Evolutionary conservation across 1,284 basidiomycete genomes (phyloP).

Genomic region (Naganishia sp.): DNA sequence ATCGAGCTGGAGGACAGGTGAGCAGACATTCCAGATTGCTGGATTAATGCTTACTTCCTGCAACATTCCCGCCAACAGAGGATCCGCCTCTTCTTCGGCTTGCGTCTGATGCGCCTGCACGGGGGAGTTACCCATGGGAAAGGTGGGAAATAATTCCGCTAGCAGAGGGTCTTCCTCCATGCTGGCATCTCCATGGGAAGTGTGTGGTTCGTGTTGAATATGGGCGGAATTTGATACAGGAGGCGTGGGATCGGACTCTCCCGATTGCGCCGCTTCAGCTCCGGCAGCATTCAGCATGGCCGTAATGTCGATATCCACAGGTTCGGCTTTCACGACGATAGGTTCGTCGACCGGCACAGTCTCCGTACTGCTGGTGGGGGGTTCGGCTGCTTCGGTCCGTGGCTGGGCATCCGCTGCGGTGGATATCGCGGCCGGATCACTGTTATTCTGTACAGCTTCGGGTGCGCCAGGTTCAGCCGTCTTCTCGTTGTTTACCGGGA

Average conservation of each 20-base stretch:
- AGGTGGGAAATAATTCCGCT: slow-evolving; percentile 16
- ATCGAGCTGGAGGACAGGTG: neutral
- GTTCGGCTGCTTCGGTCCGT: neutral
- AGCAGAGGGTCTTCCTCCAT: slow-evolving; percentile 27
- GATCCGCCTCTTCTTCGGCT: slow-evolving; percentile 20
- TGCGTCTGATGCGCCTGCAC: slow-evolving; percentile 6
- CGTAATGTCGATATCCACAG: slow-evolving; percentile 13
- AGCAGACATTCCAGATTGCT: neutral
- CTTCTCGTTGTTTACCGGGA: neutral
- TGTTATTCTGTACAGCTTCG: neutral
- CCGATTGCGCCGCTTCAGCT: neutral
- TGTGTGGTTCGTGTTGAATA: neutral
- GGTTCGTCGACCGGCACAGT: neutral
- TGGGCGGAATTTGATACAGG: neutral
- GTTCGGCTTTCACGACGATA: slow-evolving; percentile 19
- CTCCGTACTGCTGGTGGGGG: neutral
- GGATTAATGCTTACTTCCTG: slow-evolving; percentile 9
- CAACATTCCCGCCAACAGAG: slow-evolving; percentile 21
- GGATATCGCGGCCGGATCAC: neutral
- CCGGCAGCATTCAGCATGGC: neutral
- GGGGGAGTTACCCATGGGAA: slow-evolving; percentile 17
- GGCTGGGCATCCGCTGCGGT: neutral
- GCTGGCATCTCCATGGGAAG: slow-evolving; percentile 1
- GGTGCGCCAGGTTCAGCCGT: neutral
- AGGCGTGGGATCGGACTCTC: neutral